Evolutionary conservation across 1,139 yeast genomes (phyloP), one percentile per base, ranked within the genome.

Genomic region (Scheffersomyces insectosa): DNA sequence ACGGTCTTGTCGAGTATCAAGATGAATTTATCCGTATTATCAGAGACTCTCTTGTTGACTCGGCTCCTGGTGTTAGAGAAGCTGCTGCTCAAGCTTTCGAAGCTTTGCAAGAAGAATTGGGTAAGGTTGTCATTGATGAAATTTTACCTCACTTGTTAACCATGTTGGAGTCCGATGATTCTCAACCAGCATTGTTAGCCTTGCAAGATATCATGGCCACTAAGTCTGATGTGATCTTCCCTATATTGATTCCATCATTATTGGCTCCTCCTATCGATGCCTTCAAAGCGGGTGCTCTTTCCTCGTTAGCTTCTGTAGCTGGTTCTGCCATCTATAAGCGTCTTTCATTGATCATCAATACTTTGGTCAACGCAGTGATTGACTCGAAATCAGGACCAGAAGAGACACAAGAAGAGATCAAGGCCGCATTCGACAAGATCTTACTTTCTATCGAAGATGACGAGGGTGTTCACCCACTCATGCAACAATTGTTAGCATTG

Each of bases 11-110:
- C 15, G 81, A 80, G 52, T 86, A 82, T 65, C 89, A 88, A 66
- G 80, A 74, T 10, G 74, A 77, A 2, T 82, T 95, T 57, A 85
- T 91, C 52, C 74, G 74, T 31, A 88, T 91, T 53, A 83, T 93
- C 41, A 82, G 93, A 51, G 80, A 79, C 41, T 88, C 97, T 6
- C 77, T 95, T 57, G 80, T 88, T 41, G 97, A 93, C 58, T 67
- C 82, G 14, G 80, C 85, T 45, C 73, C 83, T 12, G 70, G 74
- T 25, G 97, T 93, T 15, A 81, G 99, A 57, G 90, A 82, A 57
- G 87, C 97, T 15, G 96, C 98, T 27, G 97, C 97, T 2, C 77
- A 76, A 42, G 93, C 97, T 0, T 93, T 95, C 58, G 98, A 93
- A 54, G 82, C 83, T 10, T 80, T 91, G 55, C 96, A 90, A 62